Conservation (phyloP, 192 early-diverging fungal species). For the Thamnidium elegans region DNA sequence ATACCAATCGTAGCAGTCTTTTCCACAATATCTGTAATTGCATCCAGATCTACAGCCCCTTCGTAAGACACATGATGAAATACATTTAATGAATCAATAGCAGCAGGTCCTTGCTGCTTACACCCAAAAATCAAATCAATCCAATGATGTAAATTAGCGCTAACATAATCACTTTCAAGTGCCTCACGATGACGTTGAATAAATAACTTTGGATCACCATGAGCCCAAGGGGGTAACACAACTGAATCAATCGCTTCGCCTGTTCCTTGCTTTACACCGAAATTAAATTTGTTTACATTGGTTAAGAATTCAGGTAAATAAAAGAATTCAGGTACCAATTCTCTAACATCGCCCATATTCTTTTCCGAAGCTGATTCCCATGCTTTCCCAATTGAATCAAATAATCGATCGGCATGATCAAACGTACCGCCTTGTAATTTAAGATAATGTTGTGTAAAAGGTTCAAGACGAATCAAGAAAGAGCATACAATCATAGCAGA, state of each 20-base stretch:
- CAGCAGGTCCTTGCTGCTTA: constrained; percentile 87
- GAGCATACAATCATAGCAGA: constrained; percentile 88
- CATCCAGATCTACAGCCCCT: constrained; percentile 86
- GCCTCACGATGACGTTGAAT: constrained; percentile 77
- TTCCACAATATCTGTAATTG: constrained; percentile 86
- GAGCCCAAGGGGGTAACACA: constrained; percentile 84
- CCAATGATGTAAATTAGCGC: constrained; percentile 87
- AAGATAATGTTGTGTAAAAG: constrained; percentile 80
- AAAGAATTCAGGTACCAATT: constrained; percentile 95
- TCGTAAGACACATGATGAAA: constrained; percentile 98
- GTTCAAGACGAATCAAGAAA: constrained; percentile 86
- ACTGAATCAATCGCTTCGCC: constrained; percentile 74
- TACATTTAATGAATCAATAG: constrained; percentile 85
- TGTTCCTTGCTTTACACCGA: constrained; percentile 54
- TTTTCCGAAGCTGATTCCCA: constrained; percentile 73
- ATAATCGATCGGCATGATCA: constrained; percentile 81
- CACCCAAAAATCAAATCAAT: constrained; percentile 96
- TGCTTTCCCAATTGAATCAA: constrained; percentile 72
- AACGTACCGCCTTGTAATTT: constrained; percentile 78
- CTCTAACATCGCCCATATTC: constrained; percentile 82
- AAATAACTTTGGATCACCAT: constrained; percentile 67
- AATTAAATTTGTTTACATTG: constrained; percentile 69
- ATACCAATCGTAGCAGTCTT: constrained; percentile 86
- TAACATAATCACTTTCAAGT: constrained; percentile 84
- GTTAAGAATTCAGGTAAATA: constrained; percentile 90